These are phyloP conservation scores for Hibiscus tridactylites DNA, from an alignment of 345 rosid species.

Conservation along the genomic window DNA sequence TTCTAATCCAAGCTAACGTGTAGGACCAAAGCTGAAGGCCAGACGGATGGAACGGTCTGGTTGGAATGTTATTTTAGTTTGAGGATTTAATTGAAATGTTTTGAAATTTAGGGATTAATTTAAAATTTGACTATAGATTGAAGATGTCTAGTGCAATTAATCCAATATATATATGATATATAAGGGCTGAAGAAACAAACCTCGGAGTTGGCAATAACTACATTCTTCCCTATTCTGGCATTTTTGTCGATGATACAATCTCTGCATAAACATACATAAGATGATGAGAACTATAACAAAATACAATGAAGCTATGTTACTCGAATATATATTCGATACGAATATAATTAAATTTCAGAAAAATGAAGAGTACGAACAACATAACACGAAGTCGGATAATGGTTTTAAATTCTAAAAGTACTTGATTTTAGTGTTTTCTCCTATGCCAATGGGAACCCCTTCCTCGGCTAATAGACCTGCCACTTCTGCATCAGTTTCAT, in stretches of 20 bases:
- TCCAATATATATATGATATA: neutral
- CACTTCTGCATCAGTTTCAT: slow-evolving; percentile 74
- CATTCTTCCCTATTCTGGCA: slow-evolving; percentile 89
- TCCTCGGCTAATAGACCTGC: slow-evolving; percentile 59
- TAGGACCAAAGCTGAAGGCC: too few species aligned
- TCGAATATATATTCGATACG: too few species aligned
- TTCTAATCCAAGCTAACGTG: too few species aligned
- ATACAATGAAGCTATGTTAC: neutral
- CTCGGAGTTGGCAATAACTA: slow-evolving; percentile 76
- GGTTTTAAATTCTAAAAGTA: slow-evolving; percentile 10
- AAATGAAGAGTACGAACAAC: too few species aligned
- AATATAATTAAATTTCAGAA: too few species aligned
- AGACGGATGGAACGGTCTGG: too few species aligned
- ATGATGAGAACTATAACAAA: neutral
- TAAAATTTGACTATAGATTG: neutral
- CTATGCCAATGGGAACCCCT: slow-evolving; percentile 66
- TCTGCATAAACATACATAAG: slow-evolving; percentile 28
- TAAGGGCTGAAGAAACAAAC: slow-evolving; percentile 21
- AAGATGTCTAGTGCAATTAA: neutral
- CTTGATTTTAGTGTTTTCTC: slow-evolving; percentile 80
- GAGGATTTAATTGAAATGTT: neutral
- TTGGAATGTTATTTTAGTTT: neutral
- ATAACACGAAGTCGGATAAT: neutral
- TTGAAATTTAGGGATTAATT: neutral
- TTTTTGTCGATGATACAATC: slow-evolving; percentile 94